Evolutionary conservation across 306 rosid genomes (phyloP), one percentile per base, ranked within the genome.

Genomic region (Medicago lupulina): DNA sequence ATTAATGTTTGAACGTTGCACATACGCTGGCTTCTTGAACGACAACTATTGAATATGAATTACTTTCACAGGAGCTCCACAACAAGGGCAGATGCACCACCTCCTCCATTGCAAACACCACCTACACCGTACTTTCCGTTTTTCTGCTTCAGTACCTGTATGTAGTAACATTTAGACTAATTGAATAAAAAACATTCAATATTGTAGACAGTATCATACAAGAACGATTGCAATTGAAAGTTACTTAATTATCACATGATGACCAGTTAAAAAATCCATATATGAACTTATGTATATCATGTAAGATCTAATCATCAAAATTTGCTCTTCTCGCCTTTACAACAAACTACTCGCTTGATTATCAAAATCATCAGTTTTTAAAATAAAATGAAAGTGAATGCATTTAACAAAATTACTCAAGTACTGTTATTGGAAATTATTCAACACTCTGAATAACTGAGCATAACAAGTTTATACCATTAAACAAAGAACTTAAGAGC

Each of bases 81-180:
- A n/a, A 96, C 98, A 77, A 96, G 91, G 66, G 98, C 99, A 75
- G 99, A 96, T 83, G 97, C 99, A 71, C 99, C 99, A 54, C 99
- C 99, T 66, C 99, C 99, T 62, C 99, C 99, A 10, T 96, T 96
- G 88, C 99, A 96, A 69, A 96, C 89, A 70, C 98, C 99, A 40
- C 93, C 97, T 51, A 91, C 97, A 36, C 99, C 99, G 18, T 90
- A 88, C 83, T 92, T 96, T 60, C 96, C 98, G 57, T 85, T 91
- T 83, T 89, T 92, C 78, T 90, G 91, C 90, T 53, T 92, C 82
- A 96, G 83, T 79, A 90, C 97, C 98, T 93, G 83, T 60, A 76
- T 17, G 69, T 3, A 40, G 55, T 51, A 65, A 66, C 39, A 43
- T 21, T 69, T 74, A 39, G 40, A 57, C 36, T 61, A 66, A 16